Evolutionary conservation across 2,329 filamentous ascomycete species (phyloP), one percentile per base, ranked within the genome.

Genomic region (Paraphoma chrysanthemicola): DNA sequence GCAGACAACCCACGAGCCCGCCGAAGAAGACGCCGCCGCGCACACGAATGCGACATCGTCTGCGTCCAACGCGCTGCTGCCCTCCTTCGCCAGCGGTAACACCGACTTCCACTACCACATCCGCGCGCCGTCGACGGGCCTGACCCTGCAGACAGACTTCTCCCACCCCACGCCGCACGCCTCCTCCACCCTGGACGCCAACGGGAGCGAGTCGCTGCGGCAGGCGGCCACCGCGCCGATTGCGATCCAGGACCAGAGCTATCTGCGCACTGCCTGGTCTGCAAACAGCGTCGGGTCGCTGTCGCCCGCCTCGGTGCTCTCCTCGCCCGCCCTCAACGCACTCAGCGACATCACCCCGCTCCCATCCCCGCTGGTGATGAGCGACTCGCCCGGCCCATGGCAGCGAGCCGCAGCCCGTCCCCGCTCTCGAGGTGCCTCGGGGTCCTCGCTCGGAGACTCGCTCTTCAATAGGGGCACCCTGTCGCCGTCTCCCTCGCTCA

Each of bases 331-430:
- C 28, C 74, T 83, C 18, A 77, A 78, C 55, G 79, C 81, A 11
- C 77, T 83, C 69, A 66, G 77, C 44, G 81, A 83, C 63, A 75
- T 83, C 50, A 83, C 81, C n/a, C 81, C 81, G 38, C 73, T 83
- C n/a, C 81, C 81, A 6, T 83, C 81, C 11, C 81, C 81, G 29
- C 69, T 82, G 64, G 67, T 75, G 8, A 75, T 79, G 57, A 69
- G 68, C 59, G 78, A 78, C 54, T 78, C 78, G 33, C 76, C 79
- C 5, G 73, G 72, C 14, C 73, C 77, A 60, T 82, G 80, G 80
- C 73, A 70, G 53, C 69, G 74, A 39, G 71, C 72, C 43, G 68
- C 66, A 42, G 62, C 67, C 29, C 62, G 77, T 54, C 64, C 75
- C 23, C 71, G 74, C 17, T 77, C 76, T 8, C 64, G 74, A 39